Evolutionary conservation across 176 grass and related monocot genomes (phyloP).

Genomic region (Dactylis glomerata): DNA sequence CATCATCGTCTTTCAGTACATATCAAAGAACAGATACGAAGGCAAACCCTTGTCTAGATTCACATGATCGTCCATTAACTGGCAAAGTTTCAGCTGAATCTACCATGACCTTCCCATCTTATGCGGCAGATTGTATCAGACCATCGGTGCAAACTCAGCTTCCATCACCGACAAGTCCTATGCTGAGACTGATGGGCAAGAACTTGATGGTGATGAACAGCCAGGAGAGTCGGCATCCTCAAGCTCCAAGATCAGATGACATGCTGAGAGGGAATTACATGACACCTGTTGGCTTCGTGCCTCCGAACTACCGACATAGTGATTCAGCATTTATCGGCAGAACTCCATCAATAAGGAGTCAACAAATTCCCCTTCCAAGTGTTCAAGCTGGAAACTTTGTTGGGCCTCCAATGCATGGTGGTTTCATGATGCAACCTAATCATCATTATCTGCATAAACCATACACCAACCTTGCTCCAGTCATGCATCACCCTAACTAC

Average conservation of each 20-base stretch:
- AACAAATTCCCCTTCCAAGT: conserved; percentile 38
- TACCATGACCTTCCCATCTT: conserved; percentile 30
- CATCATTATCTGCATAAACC: conserved; percentile 38
- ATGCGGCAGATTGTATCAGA: conserved; percentile 31
- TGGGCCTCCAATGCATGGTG: conserved; percentile 35
- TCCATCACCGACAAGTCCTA: conserved; percentile 64
- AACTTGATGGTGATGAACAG: conserved; percentile 88
- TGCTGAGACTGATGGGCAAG: conserved; percentile 94
- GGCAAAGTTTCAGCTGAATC: conserved; percentile 35
- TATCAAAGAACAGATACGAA: conserved; percentile 59
- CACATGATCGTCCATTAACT: conserved; percentile 34
- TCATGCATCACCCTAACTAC: conserved; percentile 40
- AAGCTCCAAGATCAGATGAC: conserved; percentile 47
- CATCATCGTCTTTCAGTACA: conserved; percentile 62
- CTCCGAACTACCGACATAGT: conserved; percentile 43
- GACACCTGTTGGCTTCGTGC: conserved; percentile 47
- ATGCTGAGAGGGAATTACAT: conserved; percentile 39
- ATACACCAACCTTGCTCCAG: conserved; percentile 32
- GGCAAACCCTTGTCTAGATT: conserved; percentile 41
- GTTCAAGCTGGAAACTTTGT: conserved; percentile 35
- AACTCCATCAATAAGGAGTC: conserved; percentile 22
- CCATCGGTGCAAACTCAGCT: conserved; percentile 47
- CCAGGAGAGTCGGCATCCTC: conserved; percentile 62
- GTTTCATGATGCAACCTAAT: conserved; percentile 32
- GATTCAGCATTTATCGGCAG: conserved; percentile 45